Evolutionary conservation across 176 grass and related monocot genomes (phyloP).

Genomic region (Saccharum spontaneum): DNA sequence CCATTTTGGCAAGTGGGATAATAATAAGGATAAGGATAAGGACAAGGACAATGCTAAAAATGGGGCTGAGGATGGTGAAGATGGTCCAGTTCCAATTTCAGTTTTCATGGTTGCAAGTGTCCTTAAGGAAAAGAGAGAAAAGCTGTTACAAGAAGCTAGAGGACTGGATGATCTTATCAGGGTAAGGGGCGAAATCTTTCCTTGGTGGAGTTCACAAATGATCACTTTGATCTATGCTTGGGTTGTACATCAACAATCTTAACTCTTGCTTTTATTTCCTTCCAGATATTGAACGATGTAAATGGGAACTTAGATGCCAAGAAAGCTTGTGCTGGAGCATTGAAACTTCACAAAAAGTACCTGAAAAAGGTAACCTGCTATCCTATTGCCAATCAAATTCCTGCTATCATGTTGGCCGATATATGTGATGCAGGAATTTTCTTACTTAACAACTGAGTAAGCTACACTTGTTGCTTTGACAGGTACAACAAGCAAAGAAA

Average conservation of each 20-base stretch:
- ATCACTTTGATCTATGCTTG: not conserved
- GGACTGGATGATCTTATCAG: slow-evolving; percentile 96
- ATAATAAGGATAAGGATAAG: slow-evolving; percentile 26
- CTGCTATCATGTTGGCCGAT: not conserved
- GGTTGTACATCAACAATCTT: not conserved
- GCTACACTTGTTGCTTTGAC: not conserved
- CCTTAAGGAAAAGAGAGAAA: slow-evolving; percentile 96
- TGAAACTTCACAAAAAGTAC: slow-evolving; percentile 99
- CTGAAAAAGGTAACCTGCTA: slow-evolving; percentile 69
- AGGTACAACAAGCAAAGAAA: slow-evolving; percentile 62
- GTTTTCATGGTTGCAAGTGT: slow-evolving; percentile 99
- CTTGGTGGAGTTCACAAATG: not conserved
- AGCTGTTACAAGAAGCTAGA: slow-evolving; percentile 79
- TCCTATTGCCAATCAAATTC: not conserved
- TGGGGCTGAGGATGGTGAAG: slow-evolving; percentile 56
- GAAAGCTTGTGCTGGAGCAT: slow-evolving; percentile 82
- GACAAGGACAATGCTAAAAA: slow-evolving; percentile 43
- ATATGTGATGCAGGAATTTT: not conserved
- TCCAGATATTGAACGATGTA: slow-evolving; percentile 96
- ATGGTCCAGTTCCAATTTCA: slow-evolving; percentile 92
- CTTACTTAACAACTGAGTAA: slow-evolving; percentile 8
- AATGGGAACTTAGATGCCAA: slow-evolving; percentile 95
- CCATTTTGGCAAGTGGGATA: slow-evolving; percentile 90
- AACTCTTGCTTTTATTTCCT: slow-evolving; percentile 28
- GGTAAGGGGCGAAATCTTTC: slow-evolving; percentile 39